Evolutionary conservation across 2,329 filamentous ascomycete genomes (phyloP).

Genomic region (Cercospora brassicicola): DNA sequence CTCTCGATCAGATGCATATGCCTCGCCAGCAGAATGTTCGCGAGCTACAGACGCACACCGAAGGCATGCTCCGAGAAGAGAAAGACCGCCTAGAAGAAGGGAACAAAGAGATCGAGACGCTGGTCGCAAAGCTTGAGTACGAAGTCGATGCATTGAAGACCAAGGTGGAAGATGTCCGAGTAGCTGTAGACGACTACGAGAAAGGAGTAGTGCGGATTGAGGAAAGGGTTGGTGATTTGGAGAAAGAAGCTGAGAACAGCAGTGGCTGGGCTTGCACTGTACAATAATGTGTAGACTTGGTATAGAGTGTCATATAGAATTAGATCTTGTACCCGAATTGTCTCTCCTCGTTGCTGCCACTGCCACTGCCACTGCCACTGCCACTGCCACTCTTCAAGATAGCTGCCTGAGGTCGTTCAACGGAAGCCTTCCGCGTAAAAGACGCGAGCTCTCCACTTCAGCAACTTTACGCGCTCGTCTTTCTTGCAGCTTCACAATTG

Average conservation of each 20-base stretch:
- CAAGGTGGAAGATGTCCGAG: slow-evolving; percentile 83
- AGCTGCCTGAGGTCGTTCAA: neutral
- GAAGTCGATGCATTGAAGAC: slow-evolving; percentile 78
- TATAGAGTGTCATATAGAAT: slow-evolving; percentile 4
- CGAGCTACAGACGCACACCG: slow-evolving; percentile 64
- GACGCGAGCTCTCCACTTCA: neutral
- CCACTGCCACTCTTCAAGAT: neutral
- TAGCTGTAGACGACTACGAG: slow-evolving; percentile 76
- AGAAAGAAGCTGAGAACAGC: slow-evolving; percentile 58
- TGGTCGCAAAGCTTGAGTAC: slow-evolving; percentile 86
- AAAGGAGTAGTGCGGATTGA: slow-evolving; percentile 56
- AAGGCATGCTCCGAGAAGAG: slow-evolving; percentile 69
- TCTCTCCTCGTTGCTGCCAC: neutral
- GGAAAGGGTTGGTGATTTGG: slow-evolving; percentile 49
- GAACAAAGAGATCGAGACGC: slow-evolving; percentile 74
- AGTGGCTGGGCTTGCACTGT: slow-evolving; percentile 34
- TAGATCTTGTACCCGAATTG: neutral
- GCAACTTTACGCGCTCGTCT: neutral
- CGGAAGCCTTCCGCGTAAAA: slow-evolving; percentile 3
- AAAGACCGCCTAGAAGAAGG: slow-evolving; percentile 67
- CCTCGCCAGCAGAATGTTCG: slow-evolving; percentile 71
- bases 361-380: neutral
- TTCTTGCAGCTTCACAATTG: neutral
- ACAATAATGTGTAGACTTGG: slow-evolving; percentile 17
- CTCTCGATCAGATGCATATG: slow-evolving; percentile 67